Percentiles rank a stretch among this genome's conserved stretches.
Evolutionary conservation across 345 rosid species (phyloP).

Genomic region (Hirschfeldia incana): DNA sequence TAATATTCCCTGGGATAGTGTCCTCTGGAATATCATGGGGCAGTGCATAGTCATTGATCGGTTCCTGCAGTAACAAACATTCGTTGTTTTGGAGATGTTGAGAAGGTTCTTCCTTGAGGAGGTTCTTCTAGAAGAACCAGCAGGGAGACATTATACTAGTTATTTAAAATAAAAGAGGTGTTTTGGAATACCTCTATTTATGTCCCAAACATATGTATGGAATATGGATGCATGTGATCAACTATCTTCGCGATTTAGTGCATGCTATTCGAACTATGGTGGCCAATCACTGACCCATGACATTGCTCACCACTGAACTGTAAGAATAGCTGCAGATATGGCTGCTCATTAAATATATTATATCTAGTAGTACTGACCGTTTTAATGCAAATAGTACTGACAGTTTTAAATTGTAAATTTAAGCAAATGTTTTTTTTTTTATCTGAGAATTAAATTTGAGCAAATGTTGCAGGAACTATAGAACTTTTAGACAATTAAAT

Average conservation of each 20-base stretch:
- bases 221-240: not conserved
- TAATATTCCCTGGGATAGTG: conserved; percentile 58
- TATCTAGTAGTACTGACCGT: not conserved
- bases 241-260: not conserved
- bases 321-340: not conserved
- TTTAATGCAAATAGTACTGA: not conserved
- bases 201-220: not conserved
- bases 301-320: not conserved
- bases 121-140: not conserved
- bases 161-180: not conserved
- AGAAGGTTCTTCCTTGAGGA: conserved; percentile 18
- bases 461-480: not conserved
- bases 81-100: not conserved
- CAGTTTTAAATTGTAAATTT: not conserved
- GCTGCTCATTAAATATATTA: not conserved
- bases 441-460: not conserved
- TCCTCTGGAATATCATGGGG: conserved; percentile 91
- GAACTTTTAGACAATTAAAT: not conserved
- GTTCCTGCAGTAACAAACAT: conserved; percentile 45
- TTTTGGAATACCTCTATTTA: not conserved
- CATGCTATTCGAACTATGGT: conserved; percentile 10
- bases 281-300: not conserved
- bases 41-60: conserved; percentile 93
- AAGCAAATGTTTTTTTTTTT: too few relatives aligned
- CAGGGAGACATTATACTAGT: not conserved